Base-by-base conservation (phyloP, 495 filamentous ascomycete species). In the Evansstolkia leycettana region DNA sequence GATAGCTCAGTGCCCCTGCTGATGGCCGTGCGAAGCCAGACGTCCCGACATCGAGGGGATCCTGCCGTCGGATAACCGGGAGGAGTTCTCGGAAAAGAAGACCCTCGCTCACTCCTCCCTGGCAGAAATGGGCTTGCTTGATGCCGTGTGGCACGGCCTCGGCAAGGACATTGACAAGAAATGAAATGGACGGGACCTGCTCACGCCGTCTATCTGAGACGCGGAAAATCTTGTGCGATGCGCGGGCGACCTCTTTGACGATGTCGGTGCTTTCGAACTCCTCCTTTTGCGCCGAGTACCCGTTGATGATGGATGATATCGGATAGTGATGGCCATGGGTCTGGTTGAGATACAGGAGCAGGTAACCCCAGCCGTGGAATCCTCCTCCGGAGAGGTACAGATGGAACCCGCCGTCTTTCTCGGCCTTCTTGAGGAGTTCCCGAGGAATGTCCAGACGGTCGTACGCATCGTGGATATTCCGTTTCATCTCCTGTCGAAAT, bases 41-140 rank as follows among this genome's bases (percentile, higher is more conserved):
- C 2, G 72, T 82, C 8, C 73, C 76, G 5, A 73, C 66, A 26
- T 72, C 48, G 10, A 93, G 48, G 1, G 88, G 84, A 51, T 79
- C 63, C 47, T 70, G 65, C 24, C 73, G 67, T 34, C 80, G 72
- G n/a, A 82, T 53, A 2, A 58, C 46, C 6, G 54, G 38, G 0
- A 73, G 66, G 11, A 92, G 66, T 37, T 69, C 75, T 51, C 76
- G 67, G 56, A 80, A 86, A 17, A 92, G 55, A 1, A 77, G 70
- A 0, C 88, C 88, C 54, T 94, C 88, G 17, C 87, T 70, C 30
- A 93, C 84, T 7, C 88, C 88, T 2, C 75, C 88, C 45, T 84
- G 76, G 47, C 84, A 89, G 58, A 94, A 95, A 10, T 74, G 72
- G 2, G 84, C 82, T 16, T 76, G 67, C 31, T 68, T 70, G 42